Base-by-base conservation (phyloP, 805 yeast species). In the Kodamaea laetipori region DNA sequence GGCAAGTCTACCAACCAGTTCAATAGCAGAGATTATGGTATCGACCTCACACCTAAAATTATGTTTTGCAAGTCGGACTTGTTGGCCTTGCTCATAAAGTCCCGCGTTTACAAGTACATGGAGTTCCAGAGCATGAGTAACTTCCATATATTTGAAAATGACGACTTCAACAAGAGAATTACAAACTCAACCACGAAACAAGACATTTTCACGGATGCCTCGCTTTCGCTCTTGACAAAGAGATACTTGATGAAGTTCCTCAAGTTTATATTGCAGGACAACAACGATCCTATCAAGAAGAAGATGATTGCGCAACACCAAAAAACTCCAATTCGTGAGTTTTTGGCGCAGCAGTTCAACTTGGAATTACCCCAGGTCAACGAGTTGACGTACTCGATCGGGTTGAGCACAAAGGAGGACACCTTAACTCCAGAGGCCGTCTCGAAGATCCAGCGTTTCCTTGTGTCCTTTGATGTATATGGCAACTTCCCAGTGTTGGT, bases 131-230 rank as follows among this genome's bases (percentile, higher is more conserved):
- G 96, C 17, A 69, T 92, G 50, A 80, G 88, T 35, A 84, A 82
- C 51, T 90, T 92, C 69, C 98, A 94, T 63, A 87, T 96, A n/a
- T 94, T 78, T 66, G 97, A 90, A 64, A 85, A 88, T 59, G 97
- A 92, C 63, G 75, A 81, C 40, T 92, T 94, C 67, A 95, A 86
- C 53, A 62, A 65, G 46, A 88, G 88, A 61, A 78, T 90, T 58
- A 77, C 90, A 24, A 85, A 85, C 48, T 47, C 64, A 9, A 64
- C 74, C 27, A 79, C 96, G 21, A 92, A 90, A 61, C 95, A 92
- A 64, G 97, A 90, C 56, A 90, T 92, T 35, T 92, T 92, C 70
- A 86, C 96, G 15, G 90, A 89, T 65, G 94, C 89, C 63, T 74
- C 86, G 4, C 69, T 94, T 49, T 73, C 86, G 9, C 69, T 90